These are phyloP conservation scores for Calocera cornea DNA, from an alignment of 768 basidiomycete genomes.

Conservation along the genomic window DNA sequence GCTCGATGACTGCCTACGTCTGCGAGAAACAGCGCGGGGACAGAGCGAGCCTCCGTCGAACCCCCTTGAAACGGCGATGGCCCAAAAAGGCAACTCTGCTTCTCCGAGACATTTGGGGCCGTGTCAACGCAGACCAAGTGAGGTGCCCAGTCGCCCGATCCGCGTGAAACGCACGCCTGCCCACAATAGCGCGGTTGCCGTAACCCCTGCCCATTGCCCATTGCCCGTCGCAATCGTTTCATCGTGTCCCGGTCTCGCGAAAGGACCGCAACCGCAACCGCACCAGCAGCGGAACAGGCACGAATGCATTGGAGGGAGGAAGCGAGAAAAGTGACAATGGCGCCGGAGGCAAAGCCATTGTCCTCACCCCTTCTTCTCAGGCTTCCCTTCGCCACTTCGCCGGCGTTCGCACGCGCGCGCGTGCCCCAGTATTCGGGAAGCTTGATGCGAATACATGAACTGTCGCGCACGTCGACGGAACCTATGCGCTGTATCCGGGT, in stretches of 20 bases:
- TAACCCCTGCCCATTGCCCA: not conserved
- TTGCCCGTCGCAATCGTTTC: not conserved
- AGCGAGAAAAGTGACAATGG: not conserved
- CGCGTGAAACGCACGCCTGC: not conserved
- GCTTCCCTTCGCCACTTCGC: not conserved
- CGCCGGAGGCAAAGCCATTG: not conserved
- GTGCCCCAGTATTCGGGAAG: not conserved
- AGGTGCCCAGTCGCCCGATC: not conserved
- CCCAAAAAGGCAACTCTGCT: not conserved
- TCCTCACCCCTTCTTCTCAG: not conserved
- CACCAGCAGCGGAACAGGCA: not conserved
- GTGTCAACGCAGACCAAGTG: not conserved
- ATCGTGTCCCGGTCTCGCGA: not conserved
- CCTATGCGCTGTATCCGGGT: too few species aligned
- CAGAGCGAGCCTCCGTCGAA: not conserved
- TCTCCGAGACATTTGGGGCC: not conserved
- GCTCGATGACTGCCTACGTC: too few species aligned
- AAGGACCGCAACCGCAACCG: too few species aligned
- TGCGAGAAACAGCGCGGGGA: not conserved
- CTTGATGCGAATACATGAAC: too few species aligned
- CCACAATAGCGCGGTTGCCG: not conserved
- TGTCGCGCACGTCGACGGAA: not conserved
- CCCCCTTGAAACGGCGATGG: not conserved
- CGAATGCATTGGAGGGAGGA: not conserved
- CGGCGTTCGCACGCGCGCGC: not conserved